Evolutionary conservation across 116 monocot species (phyloP).

Genomic region (Posidonia oceanica): DNA sequence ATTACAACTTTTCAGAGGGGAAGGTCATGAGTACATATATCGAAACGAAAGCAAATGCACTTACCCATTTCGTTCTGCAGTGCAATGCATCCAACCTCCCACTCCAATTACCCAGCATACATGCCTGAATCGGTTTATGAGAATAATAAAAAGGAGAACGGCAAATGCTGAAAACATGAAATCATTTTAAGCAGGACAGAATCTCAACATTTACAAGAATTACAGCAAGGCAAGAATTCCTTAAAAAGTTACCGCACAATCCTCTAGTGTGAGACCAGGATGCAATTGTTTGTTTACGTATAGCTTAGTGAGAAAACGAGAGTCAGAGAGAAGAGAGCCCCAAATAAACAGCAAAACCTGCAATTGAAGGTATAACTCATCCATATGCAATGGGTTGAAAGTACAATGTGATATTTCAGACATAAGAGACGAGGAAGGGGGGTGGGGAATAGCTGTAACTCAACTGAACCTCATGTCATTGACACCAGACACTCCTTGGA

Average conservation of each 20-base stretch:
- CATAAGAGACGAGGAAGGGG: not conserved
- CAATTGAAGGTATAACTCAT: slow-evolving; percentile 13
- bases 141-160: not conserved
- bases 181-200: slow-evolving; percentile 22
- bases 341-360: slow-evolving; percentile 7
- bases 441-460: not conserved
- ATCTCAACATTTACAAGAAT: slow-evolving; percentile 56
- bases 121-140: not conserved
- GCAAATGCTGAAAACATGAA: slow-evolving; percentile 7
- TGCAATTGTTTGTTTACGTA: slow-evolving; percentile 4
- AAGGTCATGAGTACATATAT: not conserved
- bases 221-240: slow-evolving; percentile 20
- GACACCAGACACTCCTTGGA: not conserved
- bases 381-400: not conserved
- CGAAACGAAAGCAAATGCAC: too few relatives aligned
- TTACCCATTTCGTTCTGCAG: too few relatives aligned
- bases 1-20: not conserved
- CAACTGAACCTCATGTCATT: slow-evolving; percentile 4
- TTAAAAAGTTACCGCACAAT: slow-evolving; percentile 18
- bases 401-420: slow-evolving; percentile 1
- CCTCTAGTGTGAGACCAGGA: not conserved
- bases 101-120: not conserved
- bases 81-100: not conserved
- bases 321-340: slow-evolving; percentile 4
- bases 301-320: slow-evolving; percentile 1